phyloP scores from a whole-genome alignment of 495 filamentous ascomycete genomes.

The Lepraria neglecta region DNA sequence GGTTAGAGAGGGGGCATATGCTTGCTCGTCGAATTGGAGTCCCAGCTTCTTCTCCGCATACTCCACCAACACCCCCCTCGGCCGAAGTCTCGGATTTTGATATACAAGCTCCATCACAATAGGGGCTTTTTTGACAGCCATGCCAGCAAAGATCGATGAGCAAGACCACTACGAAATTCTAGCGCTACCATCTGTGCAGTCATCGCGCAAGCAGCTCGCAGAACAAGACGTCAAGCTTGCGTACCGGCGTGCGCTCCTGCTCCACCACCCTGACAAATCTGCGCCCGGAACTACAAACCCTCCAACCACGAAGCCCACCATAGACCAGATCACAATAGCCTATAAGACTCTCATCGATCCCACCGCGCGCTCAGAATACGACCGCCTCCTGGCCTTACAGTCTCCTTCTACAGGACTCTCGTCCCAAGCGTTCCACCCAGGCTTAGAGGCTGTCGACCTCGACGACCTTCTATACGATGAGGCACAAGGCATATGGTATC shows the following conservation, averaged over 20 bases:
- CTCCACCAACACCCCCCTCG: too few species aligned
- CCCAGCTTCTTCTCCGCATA: too few species aligned
- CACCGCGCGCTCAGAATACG: slow-evolving; percentile 55
- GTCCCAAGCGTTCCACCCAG: slow-evolving; percentile 33
- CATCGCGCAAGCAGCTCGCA: not conserved
- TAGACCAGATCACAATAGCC: slow-evolving; percentile 76
- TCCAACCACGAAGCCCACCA: slow-evolving; percentile 31
- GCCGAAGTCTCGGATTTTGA: too few species aligned
- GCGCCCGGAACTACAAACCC: slow-evolving; percentile 25
- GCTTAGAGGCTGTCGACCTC: slow-evolving; percentile 74
- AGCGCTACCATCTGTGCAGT: slow-evolving; percentile 10
- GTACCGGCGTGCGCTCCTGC: slow-evolving; percentile 71
- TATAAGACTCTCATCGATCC: slow-evolving; percentile 64
- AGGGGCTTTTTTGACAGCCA: not conserved
- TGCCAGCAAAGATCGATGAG: slow-evolving; percentile 15
- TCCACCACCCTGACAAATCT: slow-evolving; percentile 76
- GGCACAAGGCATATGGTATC: slow-evolving; percentile 48
- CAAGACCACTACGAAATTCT: slow-evolving; percentile 20
- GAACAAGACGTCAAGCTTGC: slow-evolving; percentile 55
- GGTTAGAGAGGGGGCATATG: too few species aligned
- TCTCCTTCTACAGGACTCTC: not conserved
- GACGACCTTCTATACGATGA: slow-evolving; percentile 64
- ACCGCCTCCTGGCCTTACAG: slow-evolving; percentile 35
- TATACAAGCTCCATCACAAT: too few species aligned
- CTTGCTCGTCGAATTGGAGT: too few species aligned